Evolutionary conservation across 2,329 filamentous ascomycete species (phyloP), one percentile per base, ranked within the genome.

Genomic region (Tolypocladium ovalisporum): DNA sequence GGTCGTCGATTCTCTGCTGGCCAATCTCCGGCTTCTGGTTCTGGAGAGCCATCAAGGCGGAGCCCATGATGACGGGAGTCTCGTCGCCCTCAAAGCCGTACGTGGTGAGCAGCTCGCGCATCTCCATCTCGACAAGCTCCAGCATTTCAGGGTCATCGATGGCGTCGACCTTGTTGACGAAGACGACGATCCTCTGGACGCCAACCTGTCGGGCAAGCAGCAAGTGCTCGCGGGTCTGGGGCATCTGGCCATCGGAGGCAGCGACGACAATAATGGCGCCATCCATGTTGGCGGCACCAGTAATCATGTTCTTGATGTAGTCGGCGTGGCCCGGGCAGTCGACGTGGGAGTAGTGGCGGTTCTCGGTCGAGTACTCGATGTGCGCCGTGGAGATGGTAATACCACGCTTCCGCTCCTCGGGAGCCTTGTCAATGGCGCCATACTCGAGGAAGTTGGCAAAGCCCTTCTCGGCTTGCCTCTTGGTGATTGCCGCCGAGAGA

Each of bases 241-340:
- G 94, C 94, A 99, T 99, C 80, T 99, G 95, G 73, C 94, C 94
- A 73, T 99, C 94, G 40, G 91, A 96, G 66, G 94, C 94, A 67
- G 95, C 95, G 68, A 99, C 95, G 65, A 99, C 94, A 69, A 99
- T 97, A 73, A 99, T 93, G 69, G 94, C 93, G 69, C 94, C 94
- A 69, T 99, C 94, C 94, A 99, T 99, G 82, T 91, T 96, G 69
- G 95, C 93, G 62, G 94, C 92, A 86, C 94, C 94, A 65, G 94
- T 99, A 76, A 99, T 99, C 94, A 99, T 99, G 87, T 99, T 99
- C 86, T 99, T 99, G 82, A 99, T 97, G 83, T 99, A 99, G 90
- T 99, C 94, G 77, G 94, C 94, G 87, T 99, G 94, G 78, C 94
- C 94, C 59, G 94, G 94, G 78, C 94, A 99, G 84, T 99, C 94